Evolutionary conservation across 1,139 yeast species (phyloP), one percentile per base, ranked within the genome.

Genomic region (Keqinozyma sinolaborantium): DNA sequence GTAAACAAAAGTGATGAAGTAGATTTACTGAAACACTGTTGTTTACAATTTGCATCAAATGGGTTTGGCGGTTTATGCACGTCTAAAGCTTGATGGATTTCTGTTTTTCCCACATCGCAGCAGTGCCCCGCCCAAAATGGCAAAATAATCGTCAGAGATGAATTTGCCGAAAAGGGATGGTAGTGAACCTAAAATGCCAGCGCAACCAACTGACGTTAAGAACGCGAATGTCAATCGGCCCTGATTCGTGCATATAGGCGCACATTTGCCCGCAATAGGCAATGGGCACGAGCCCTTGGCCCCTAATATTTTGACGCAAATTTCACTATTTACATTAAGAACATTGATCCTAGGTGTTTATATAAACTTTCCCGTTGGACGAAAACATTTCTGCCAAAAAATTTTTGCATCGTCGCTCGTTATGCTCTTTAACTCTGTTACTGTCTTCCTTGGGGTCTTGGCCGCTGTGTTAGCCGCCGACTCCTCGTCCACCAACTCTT

Each of bases 101-200:
- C n/a, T n/a, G n/a, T n/a, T n/a, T n/a, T n/a, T n/a, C n/a, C n/a
- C n/a, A n/a, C n/a, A n/a, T n/a, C n/a, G n/a, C n/a, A n/a, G n/a
- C n/a, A n/a, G n/a, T n/a, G n/a, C n/a, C n/a, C n/a, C n/a, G n/a
- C n/a, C n/a, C n/a, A n/a, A n/a, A n/a, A n/a, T n/a, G n/a, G n/a
- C n/a, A n/a, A n/a, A n/a, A n/a, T n/a, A n/a, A n/a, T n/a, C n/a
- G n/a, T n/a, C n/a, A n/a, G n/a, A n/a, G n/a, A n/a, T n/a, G n/a
- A n/a, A n/a, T n/a, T n/a, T n/a, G n/a, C n/a, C n/a, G n/a, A n/a
- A n/a, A n/a, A n/a, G n/a, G n/a, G n/a, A n/a, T n/a, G n/a, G n/a
- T n/a, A n/a, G n/a, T n/a, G n/a, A n/a, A n/a, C n/a, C n/a, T n/a
- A 52, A 8, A 67, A 70, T 36, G 60, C 60, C 10, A 59, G 58